A percentile compares a stretch with the other conserved stretches of the same genome.
These are phyloP conservation scores for Pseudocercospora fijiensis DNA, from an alignment of 2,329 filamentous ascomycete genomes.

Conservation along the genomic window DNA sequence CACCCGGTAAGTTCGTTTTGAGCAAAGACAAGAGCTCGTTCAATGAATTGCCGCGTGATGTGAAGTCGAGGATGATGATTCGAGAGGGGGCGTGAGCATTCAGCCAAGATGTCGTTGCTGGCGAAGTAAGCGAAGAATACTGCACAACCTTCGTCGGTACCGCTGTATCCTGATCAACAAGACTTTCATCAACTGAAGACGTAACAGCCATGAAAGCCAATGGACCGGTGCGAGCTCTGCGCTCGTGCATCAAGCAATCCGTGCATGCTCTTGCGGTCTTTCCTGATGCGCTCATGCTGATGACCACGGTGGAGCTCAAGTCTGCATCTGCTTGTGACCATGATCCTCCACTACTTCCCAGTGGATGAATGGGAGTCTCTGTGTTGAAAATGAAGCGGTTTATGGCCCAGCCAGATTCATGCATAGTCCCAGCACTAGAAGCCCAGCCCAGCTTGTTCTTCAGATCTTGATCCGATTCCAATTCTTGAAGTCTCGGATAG, in stretches of 20 bases:
- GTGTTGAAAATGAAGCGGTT: slow-evolving; percentile 19
- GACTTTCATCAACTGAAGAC: background rate
- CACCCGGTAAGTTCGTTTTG: background rate
- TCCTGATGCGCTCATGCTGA: slow-evolving; percentile 22
- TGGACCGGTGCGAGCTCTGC: background rate
- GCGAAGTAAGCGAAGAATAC: slow-evolving; percentile 7
- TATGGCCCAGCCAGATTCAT: slow-evolving; percentile 20
- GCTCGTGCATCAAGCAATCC: slow-evolving; percentile 16
- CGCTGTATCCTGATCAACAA: background rate
- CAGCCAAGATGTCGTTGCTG: slow-evolving; percentile 6
- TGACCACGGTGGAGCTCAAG: slow-evolving; percentile 10
- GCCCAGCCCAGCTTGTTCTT: background rate
- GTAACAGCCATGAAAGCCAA: slow-evolving; percentile 23
- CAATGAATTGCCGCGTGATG: slow-evolving; percentile 15
- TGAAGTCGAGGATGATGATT: slow-evolving; percentile 25
- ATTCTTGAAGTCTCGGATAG: background rate
- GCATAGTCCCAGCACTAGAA: background rate
- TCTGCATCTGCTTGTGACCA: slow-evolving; percentile 20
- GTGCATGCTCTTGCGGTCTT: slow-evolving; percentile 24
- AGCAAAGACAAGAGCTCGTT: slow-evolving; percentile 7
- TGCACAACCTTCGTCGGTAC: slow-evolving; percentile 7
- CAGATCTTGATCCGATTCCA: background rate
- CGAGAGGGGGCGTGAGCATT: background rate
- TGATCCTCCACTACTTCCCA: background rate
- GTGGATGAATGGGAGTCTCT: slow-evolving; percentile 16